A percentile compares a stretch with the other conserved stretches of the same genome.
Conservation (phyloP, 805 yeast species). For the Metschnikowia lochheadii region DNA sequence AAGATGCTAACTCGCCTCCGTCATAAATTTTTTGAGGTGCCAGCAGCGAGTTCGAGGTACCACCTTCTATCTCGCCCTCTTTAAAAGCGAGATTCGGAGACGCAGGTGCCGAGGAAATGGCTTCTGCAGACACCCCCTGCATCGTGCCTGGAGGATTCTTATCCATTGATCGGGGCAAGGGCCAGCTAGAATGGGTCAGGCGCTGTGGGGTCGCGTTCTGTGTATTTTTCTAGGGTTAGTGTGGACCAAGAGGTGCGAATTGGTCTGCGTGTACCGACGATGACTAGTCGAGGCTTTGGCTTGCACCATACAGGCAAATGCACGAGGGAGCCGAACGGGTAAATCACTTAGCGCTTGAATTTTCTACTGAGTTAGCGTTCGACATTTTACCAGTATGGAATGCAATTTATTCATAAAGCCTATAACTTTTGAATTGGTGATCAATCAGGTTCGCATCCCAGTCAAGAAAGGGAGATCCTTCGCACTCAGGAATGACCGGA, state of each 20-base stretch:
- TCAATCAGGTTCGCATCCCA: background rate
- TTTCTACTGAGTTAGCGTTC: too few relatives aligned
- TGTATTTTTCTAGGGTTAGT: background rate
- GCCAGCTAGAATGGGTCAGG: background rate
- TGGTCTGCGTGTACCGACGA: background rate
- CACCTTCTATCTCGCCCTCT: background rate
- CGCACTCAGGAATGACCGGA: too few relatives aligned
- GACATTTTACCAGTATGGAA: too few relatives aligned
- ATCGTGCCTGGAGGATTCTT: background rate
- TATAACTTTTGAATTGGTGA: background rate
- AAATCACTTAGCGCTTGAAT: too few relatives aligned
- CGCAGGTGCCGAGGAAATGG: background rate
- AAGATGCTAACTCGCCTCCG: conserved; percentile 1
- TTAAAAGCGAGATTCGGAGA: background rate
- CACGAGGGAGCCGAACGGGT: background rate
- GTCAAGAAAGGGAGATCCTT: background rate
- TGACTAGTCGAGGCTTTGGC: background rate
- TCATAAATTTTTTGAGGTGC: background rate
- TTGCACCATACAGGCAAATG: background rate
- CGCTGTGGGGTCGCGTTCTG: conserved; percentile 2
- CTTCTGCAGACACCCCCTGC: background rate
- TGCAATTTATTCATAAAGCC: too few relatives aligned
- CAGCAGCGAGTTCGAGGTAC: background rate
- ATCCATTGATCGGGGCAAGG: background rate
- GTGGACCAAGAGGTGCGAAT: background rate